Base-by-base conservation (phyloP, 352 stramenopile genomes). In the Phytopythium montanum region DNA sequence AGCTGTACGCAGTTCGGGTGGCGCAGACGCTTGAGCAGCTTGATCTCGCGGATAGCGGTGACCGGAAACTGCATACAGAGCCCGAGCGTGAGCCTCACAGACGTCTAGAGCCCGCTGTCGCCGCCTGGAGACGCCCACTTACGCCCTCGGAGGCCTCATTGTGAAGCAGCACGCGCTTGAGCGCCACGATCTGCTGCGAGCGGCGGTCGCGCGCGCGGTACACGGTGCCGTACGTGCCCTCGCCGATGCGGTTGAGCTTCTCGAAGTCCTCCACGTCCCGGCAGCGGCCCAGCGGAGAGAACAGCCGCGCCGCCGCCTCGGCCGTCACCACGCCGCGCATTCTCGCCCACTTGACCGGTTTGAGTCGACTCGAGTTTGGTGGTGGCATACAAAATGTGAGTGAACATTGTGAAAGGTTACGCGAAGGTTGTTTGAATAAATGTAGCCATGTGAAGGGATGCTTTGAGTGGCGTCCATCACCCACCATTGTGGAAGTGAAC, bases 161-260 rank as follows among this genome's bases (percentile, higher is more conserved):
- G 74, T 98, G 89, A 52, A 96, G 75, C 52, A 96, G 81, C 44
- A 96, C 93, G 46, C 87, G 85, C 65, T 98, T 98, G 42, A 98
- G 75, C 26, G 94, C 94, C 26, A 97, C 87, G 34, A 93, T 69
- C n/a, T 85, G 64, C 49, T 71, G 66, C 19, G 73, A 81, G 39
- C 60, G 18, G 45, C 78, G 86, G 62, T 97, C 82, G 14, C 75
- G 60, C 29, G 93, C 93, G 48, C 82, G 76, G 61, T 97, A 98
- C 0, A 98, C 93, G 16, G 94, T 88, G 44, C 92, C 90, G 62
- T 94, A 95, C 18, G 84, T 90, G 49, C 85, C 85, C 56, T 95
- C 78, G 19, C 85, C 85, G 60, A 95, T 94, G 51, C 80, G 79
- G 39, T 90, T 90, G 42, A 92, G 79, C 69, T 88, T 88, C 61